Evolutionary conservation across 805 yeast species (phyloP), one percentile per base, ranked within the genome.

Genomic region (Zygosaccharomyces siamensis): DNA sequence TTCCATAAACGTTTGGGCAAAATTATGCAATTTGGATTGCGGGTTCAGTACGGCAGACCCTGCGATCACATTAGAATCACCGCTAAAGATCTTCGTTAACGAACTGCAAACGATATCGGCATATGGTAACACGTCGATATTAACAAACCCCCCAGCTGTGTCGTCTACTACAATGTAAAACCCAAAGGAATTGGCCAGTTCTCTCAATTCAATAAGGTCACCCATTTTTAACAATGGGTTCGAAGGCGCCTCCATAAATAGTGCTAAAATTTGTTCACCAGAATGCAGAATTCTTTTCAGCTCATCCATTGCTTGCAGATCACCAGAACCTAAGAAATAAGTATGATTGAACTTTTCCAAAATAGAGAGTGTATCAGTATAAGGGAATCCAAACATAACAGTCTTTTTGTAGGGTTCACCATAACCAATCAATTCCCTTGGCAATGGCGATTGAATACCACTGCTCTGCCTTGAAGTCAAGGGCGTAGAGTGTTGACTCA

Each of bases 311-410:
- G 89, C 77, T 21, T 72, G 75, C 49, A 81, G 84, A 59, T 88
- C 95, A 18, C 96, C 97, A 56, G 79, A 72, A 3, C 97, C 97
- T 55, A 83, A 81, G 65, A 89, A 92, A 56, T 82, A 82, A 35
- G 85, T 86, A 32, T 97, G 97, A 12, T 98, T 97, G 75, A 89
- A 93, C 66, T 90, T 92, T 60, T 78, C 77, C 59, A 93, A 73
- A 50, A 93, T 82, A 57, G 87, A 88, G 48, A 89, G 74, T 0
- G 98, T 90, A 65, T 93, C 98, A 26, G 88, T 93, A 66, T 92
- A 93, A 5, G 98, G 97, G 70, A 90, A 89, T 1, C 99, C 99
- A 68, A 87, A 92, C 69, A 96, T 89, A 2, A 89, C 95, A 1
- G 95, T 82, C 64, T 87, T 88, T 48, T 71, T 65, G 38, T 61